Conservation (phyloP, 169 alveolate genomes). For the Plasmodium gallinaceum region DNA sequence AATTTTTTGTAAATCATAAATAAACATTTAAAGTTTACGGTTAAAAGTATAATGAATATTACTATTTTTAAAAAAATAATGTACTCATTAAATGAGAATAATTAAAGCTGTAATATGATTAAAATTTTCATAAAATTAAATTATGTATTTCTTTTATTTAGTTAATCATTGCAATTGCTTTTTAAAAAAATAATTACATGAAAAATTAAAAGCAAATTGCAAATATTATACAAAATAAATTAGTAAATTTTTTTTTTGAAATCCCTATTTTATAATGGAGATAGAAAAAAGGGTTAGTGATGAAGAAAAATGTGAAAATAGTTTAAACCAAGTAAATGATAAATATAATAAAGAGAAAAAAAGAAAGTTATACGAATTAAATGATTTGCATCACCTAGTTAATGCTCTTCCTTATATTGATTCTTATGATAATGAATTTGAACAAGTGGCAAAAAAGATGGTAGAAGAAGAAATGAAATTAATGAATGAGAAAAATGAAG, state of each 20-base stretch:
- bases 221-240: neutral
- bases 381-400: constrained; percentile 25
- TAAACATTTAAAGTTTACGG: no score
- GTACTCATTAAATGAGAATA: no score
- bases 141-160: no score
- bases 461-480: constrained; percentile 66
- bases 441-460: constrained; percentile 41
- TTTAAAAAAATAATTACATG: no score
- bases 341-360: neutral
- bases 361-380: constrained; percentile 28
- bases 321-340: constrained; percentile 1
- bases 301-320: constrained; percentile 11
- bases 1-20: no score
- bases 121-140: no score
- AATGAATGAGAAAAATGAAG: constrained; percentile 38
- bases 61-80: no score
- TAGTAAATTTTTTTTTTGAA: neutral
- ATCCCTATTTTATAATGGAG: constrained; percentile 23
- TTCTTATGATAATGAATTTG: constrained; percentile 49
- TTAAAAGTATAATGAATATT: no score
- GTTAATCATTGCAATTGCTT: no score
- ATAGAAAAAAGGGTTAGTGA: neutral
- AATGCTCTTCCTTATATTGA: constrained; percentile 62
- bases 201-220: no score
- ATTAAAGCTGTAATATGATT: no score